Evolutionary conservation across 2,329 filamentous ascomycete species (phyloP).

Genomic region (Colletotrichum sp.): DNA sequence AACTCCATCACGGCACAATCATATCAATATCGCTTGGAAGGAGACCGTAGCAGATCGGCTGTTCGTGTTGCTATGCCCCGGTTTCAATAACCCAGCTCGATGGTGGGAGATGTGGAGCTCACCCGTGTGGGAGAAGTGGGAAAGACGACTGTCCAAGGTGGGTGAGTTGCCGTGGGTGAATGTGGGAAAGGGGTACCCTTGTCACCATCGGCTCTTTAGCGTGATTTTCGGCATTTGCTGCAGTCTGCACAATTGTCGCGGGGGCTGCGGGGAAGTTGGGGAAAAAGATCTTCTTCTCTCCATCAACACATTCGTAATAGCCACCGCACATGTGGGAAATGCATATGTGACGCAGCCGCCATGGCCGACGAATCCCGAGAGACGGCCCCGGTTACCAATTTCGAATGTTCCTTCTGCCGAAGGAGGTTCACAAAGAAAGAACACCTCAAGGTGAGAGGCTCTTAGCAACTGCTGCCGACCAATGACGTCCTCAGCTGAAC

Average conservation of each 20-base stretch:
- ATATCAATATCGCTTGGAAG: neutral
- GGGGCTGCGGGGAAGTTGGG: neutral
- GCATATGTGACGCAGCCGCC: neutral
- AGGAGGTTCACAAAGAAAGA: conserved; percentile 1
- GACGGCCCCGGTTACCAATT: neutral
- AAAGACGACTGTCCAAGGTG: neutral
- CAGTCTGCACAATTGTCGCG: neutral
- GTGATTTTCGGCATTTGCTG: neutral
- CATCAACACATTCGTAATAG: neutral
- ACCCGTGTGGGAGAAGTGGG: neutral
- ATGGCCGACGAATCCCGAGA: neutral
- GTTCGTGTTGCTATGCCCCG: neutral
- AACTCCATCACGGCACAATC: neutral
- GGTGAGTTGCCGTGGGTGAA: neutral
- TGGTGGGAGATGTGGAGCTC: neutral
- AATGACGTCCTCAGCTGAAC: neutral
- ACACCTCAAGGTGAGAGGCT: neutral
- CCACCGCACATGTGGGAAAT: neutral
- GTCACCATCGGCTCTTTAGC: neutral
- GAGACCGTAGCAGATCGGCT: neutral
- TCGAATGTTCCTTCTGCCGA: neutral
- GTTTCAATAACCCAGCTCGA: neutral
- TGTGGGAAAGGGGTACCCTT: neutral
- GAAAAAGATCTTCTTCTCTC: neutral
- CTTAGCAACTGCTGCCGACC: neutral